Conservation (phyloP, 2,329 filamentous ascomycete genomes). For the Penicillium sp. region DNA sequence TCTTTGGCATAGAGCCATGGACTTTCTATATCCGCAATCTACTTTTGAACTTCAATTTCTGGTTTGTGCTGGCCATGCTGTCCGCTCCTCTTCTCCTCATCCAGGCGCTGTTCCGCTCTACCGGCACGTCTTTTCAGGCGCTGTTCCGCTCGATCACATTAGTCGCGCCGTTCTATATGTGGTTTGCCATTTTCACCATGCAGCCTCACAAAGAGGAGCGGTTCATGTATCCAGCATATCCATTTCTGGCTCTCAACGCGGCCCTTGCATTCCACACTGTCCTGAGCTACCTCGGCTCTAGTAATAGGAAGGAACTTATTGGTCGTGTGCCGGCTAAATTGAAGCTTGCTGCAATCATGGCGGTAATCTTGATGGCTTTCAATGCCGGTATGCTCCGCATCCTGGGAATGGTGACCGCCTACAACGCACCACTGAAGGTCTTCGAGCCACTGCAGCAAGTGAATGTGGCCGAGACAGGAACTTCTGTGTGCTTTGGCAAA, state of each 20-base stretch:
- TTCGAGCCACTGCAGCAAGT: slow-evolving; percentile 49
- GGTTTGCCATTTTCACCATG: slow-evolving; percentile 84
- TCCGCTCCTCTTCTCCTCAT: slow-evolving; percentile 72
- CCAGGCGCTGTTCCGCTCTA: slow-evolving; percentile 65
- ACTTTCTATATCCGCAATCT: slow-evolving; percentile 94
- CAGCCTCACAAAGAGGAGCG: slow-evolving; percentile 98
- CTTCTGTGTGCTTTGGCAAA: slow-evolving; percentile 84
- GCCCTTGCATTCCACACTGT: slow-evolving; percentile 80
- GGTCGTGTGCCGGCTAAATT: slow-evolving; percentile 71
- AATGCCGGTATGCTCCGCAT: slow-evolving; percentile 69
- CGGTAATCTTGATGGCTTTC: slow-evolving; percentile 62
- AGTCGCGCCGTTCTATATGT: slow-evolving; percentile 84
- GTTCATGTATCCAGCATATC: slow-evolving; percentile 98
- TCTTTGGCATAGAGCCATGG: slow-evolving; percentile 96
- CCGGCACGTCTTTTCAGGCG: slow-evolving; percentile 63
- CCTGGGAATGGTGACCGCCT: slow-evolving; percentile 74
- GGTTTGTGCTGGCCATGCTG: slow-evolving; percentile 77
- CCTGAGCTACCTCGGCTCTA: slow-evolving; percentile 70
- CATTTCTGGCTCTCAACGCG: slow-evolving; percentile 83
- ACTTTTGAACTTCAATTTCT: slow-evolving; percentile 90
- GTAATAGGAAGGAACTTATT: slow-evolving; percentile 63
- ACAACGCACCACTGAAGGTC: slow-evolving; percentile 74
- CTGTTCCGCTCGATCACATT: slow-evolving; percentile 75
- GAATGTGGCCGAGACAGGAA: slow-evolving; percentile 58
- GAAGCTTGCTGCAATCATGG: slow-evolving; percentile 65